phyloP scores from a whole-genome alignment of 1,284 basidiomycete genomes.

The Ceratobasidium sp. region DNA sequence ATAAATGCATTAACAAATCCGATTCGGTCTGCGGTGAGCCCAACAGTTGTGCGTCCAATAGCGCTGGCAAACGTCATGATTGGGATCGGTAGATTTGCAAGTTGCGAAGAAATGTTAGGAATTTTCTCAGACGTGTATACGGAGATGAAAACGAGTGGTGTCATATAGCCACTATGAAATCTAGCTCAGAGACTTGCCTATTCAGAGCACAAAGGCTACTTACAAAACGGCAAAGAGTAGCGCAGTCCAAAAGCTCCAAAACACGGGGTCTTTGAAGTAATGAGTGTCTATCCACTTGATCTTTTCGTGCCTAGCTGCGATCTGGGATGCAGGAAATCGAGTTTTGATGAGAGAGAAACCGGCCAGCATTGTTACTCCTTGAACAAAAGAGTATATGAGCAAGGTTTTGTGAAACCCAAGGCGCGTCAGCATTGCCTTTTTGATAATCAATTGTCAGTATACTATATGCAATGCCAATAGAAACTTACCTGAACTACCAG shows the following conservation, averaged over 20 bases:
- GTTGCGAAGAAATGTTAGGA: constrained; percentile 37
- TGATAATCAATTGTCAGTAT: too few species aligned
- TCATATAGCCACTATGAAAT: constrained; percentile 8
- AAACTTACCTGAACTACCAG: constrained; percentile 19
- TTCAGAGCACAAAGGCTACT: background rate
- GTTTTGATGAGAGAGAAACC: constrained; percentile 43
- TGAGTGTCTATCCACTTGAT: constrained; percentile 38
- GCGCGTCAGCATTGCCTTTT: constrained; percentile 41
- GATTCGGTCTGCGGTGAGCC: constrained; percentile 43
- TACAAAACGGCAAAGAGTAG: constrained; percentile 33
- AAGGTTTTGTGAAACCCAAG: constrained; percentile 44
- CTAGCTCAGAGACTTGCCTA: background rate
- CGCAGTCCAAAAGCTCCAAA: constrained; percentile 32
- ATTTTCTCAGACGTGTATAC: constrained; percentile 43
- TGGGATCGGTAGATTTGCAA: constrained; percentile 43
- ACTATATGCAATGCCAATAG: too few species aligned
- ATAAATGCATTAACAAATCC: constrained; percentile 45
- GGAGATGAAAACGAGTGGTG: constrained; percentile 44
- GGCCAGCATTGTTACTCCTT: constrained; percentile 38
- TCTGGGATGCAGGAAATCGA: constrained; percentile 19
- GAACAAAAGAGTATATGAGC: constrained; percentile 43
- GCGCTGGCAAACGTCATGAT: constrained; percentile 43
- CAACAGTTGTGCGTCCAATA: constrained; percentile 43
- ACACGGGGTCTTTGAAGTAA: constrained; percentile 20
- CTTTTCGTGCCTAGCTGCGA: constrained; percentile 40